phyloP scores from a whole-genome alignment of 306 rosid genomes.

The Corylus avellana region DNA sequence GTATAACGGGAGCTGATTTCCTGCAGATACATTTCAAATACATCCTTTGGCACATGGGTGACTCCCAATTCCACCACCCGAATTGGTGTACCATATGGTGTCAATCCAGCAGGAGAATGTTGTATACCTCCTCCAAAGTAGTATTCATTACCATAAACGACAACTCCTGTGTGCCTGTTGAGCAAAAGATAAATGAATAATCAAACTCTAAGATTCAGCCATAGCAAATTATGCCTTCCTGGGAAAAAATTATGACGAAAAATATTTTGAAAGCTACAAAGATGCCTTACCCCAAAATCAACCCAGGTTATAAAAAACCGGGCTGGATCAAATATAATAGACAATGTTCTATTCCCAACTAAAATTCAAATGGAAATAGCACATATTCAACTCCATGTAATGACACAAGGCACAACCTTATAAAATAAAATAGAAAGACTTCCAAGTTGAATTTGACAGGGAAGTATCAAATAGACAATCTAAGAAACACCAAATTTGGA shows the following conservation, averaged over 20 bases:
- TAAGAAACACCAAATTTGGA: background rate
- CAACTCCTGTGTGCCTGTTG: slow-evolving; percentile 90
- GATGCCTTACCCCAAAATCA: background rate
- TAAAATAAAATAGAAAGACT: background rate
- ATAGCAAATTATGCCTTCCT: background rate
- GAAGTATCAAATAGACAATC: background rate
- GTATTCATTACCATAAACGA: slow-evolving; percentile 84
- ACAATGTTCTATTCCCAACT: background rate
- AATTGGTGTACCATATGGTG: slow-evolving; percentile 85
- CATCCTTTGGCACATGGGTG: slow-evolving; percentile 86
- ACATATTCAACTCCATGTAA: background rate
- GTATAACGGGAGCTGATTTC: slow-evolving; percentile 81
- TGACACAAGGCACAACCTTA: background rate
- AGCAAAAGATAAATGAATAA: background rate
- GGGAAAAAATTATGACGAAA: background rate
- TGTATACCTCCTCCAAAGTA: slow-evolving; percentile 97
- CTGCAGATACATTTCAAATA: slow-evolving; percentile 81
- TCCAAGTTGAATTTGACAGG: background rate
- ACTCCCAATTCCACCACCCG: slow-evolving; percentile 72
- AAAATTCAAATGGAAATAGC: background rate
- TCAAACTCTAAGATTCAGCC: background rate
- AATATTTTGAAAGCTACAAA: background rate
- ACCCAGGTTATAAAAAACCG: background rate
- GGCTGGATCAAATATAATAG: background rate
- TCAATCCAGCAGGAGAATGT: slow-evolving; percentile 62